Evolutionary conservation across 805 yeast genomes (phyloP), one percentile per base, ranked within the genome.

Genomic region (Saccharomycodes ludwigii): DNA sequence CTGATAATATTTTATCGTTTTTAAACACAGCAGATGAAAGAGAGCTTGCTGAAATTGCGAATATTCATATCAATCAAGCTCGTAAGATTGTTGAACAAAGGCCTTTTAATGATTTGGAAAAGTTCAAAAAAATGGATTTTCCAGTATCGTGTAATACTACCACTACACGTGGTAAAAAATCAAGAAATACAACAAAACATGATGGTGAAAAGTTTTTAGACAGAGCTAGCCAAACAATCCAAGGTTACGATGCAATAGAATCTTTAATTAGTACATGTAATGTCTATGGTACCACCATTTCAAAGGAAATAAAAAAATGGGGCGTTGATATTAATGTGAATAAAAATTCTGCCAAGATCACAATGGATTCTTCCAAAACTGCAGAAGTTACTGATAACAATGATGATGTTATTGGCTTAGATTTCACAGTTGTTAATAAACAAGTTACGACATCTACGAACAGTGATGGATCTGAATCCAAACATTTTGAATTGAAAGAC

Each of bases 171-270:
- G 47, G 44, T 34, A 54, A 51, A 33, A 43, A 38, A 13, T 30
- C 27, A 17, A 31, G 34, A 27, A 34, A 24, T 59, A 37, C 61
- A 59, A 34, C 63, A 56, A 34, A 73, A 71, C 63, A 77, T 4
- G 70, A 72, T 28, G 95, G 95, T 8, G 78, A 78, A 43, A 70
- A 72, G 47, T 65, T 83, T 30, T 68, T 84, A 15, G 88, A 78
- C 41, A 76, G 71, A 24, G 69, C 86, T 4, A 69, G 70, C 29
- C 60, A 67, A 40, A 77, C 84, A 11, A 63, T 91, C 40, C 72
- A 74, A 45, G 97, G 97, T 4, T 91, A 91, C 52, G 77, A 76
- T 39, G 97, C 98, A 0, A 94, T 91, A 27, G 97, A 88, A 44
- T 78, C 93, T n/a, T 62, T 91, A 41, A 83, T 91, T 39, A 73